Conservation (phyloP, 2,329 filamentous ascomycete species). For the Periglandula ipomoeae region DNA sequence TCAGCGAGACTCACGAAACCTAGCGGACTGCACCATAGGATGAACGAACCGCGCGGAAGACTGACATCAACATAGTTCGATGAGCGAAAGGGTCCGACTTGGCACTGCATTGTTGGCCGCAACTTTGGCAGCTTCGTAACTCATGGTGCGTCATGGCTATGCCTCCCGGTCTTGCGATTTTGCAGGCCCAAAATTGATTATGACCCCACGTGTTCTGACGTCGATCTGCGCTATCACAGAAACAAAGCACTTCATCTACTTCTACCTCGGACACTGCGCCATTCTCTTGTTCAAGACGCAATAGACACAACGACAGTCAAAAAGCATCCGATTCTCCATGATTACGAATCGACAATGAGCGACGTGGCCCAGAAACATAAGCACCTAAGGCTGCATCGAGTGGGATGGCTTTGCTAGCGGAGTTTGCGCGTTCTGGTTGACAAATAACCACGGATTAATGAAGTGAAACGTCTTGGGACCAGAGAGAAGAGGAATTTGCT, state of each 20-base stretch:
- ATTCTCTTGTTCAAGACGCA: slow-evolving; percentile 99
- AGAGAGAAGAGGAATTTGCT: not conserved
- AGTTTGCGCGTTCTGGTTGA: not conserved
- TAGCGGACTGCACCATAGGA: not conserved
- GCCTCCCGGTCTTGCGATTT: not conserved
- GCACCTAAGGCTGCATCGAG: not conserved
- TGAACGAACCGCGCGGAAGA: not conserved
- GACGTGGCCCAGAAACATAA: not conserved
- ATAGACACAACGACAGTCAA: slow-evolving; percentile 32
- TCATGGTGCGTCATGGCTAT: slow-evolving; percentile 56
- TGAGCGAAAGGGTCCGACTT: slow-evolving; percentile 91
- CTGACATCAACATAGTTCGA: slow-evolving; percentile 60
- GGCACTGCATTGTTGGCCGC: slow-evolving; percentile 97
- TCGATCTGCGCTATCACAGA: slow-evolving; percentile 49
- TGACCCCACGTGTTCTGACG: too few relatives aligned
- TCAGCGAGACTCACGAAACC: not conserved
- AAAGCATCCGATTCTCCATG: not conserved
- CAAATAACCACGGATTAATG: not conserved
- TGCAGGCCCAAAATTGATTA: too few relatives aligned
- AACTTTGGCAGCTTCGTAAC: slow-evolving; percentile 99
- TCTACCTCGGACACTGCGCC: slow-evolving; percentile 97
- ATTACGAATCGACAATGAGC: not conserved
- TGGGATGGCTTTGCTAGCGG: not conserved
- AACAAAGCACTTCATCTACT: slow-evolving; percentile 99
- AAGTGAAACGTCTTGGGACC: not conserved